These are phyloP conservation scores for Colletotrichum tanaceti DNA, from an alignment of 2,329 filamentous ascomycete genomes.

Conservation along the genomic window DNA sequence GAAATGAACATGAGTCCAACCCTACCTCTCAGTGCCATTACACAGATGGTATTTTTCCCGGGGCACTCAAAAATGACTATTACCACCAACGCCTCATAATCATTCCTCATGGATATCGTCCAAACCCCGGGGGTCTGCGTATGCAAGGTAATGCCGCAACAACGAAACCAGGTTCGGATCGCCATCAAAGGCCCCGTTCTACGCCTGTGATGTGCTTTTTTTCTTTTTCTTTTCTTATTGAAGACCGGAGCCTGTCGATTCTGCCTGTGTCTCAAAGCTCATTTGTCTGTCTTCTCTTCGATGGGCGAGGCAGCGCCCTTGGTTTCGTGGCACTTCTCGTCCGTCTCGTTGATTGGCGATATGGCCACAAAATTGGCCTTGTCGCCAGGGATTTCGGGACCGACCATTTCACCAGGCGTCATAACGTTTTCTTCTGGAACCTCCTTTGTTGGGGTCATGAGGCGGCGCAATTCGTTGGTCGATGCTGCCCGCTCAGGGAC, in stretches of 20 bases:
- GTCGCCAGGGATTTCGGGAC: slow-evolving; percentile 8
- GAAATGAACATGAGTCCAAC: neutral
- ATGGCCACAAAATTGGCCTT: slow-evolving; percentile 19
- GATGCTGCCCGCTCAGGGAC: slow-evolving; percentile 20
- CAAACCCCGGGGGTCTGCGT: slow-evolving; percentile 22
- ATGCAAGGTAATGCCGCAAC: slow-evolving; percentile 30
- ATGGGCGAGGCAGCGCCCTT: slow-evolving; percentile 24
- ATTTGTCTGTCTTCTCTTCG: slow-evolving; percentile 25
- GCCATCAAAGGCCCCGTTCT: neutral
- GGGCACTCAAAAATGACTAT: neutral
- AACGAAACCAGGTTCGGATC: slow-evolving; percentile 1
- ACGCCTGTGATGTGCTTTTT: neutral
- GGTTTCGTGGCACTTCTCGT: slow-evolving; percentile 25
- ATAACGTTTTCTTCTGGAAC: slow-evolving; percentile 40
- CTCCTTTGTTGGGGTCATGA: slow-evolving; percentile 44
- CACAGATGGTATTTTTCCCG: neutral
- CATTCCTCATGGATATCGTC: slow-evolving; percentile 38
- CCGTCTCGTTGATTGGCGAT: slow-evolving; percentile 35
- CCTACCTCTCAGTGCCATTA: slow-evolving; percentile 6
- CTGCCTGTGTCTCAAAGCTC: slow-evolving; percentile 12
- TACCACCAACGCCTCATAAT: slow-evolving; percentile 38
- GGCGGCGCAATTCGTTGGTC: slow-evolving; percentile 36
- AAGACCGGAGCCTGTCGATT: neutral
- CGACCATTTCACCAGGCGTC: slow-evolving; percentile 22
- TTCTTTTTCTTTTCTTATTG: neutral